Base-by-base conservation (phyloP, 2,329 filamentous ascomycete species). In the Emericellopsis atlantica region DNA sequence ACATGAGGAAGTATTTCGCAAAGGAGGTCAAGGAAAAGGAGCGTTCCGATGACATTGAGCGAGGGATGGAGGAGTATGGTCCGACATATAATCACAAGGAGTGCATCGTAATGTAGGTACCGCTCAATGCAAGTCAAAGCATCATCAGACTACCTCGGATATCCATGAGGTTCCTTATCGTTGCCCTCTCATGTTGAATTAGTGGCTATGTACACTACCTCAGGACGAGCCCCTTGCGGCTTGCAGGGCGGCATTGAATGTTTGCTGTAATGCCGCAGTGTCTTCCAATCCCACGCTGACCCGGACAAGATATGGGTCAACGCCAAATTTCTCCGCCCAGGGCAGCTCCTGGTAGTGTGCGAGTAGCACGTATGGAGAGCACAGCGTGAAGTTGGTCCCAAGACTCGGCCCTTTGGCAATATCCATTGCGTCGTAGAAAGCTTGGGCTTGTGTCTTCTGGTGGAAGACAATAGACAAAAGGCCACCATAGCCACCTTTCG, bases 371-470 rank as follows among this genome's bases (percentile, higher is more conserved):
- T 95, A 98, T 0, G 92, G 92, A 38, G 82, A 94, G 43, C 82
- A 82, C 32, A 98, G 67, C 0, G 92, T 96, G 57, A 98, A 98
- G 60, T 98, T 98, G 1, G 92, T 96, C 2, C 92, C 92, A 39
- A 98, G 67, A 60, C 88, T 95, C 0, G 92, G 92, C 0, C 92
- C 92, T 60, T 98, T 98, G 32, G 87, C 80, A 2, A 88, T 92
- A 46, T 93, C 79, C 14, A 98, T 65, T 11, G 75, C 72, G 60
- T 98, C 88, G 60, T 83, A 95, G 58, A 96, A 95, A 1, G 76
- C 73, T 41, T 86, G 67, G 1, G 90, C 85, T 46, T 89, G 79
- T 24, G 70, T 67, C 43, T 72, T 76, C 2, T 69, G 69, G 49
- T 84, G 66, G 53, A 96, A 94, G 0, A 82, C 86, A 32, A 89